Percentiles rank a stretch among this genome's conserved stretches.
Conservation (phyloP, 2,329 filamentous ascomycete species). For the Karstenula rhodostoma region DNA sequence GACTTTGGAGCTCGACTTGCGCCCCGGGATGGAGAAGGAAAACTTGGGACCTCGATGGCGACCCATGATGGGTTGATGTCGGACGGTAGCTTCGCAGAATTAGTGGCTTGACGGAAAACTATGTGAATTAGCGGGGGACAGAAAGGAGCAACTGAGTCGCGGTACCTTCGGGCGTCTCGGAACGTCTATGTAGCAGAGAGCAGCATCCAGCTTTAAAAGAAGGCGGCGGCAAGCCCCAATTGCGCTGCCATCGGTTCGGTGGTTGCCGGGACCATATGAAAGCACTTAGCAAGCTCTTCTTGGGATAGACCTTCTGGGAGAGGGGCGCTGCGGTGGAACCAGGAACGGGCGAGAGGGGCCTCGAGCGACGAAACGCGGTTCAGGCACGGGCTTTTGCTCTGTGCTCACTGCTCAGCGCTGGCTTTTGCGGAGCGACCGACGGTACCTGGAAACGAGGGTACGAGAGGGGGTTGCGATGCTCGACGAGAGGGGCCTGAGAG, state of each 20-base stretch:
- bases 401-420: conserved; percentile 6
- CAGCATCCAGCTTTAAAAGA: conserved; percentile 14
- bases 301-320: conserved; percentile 8
- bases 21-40: conserved; percentile 49
- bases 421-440: background rate
- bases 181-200: conserved; percentile 12
- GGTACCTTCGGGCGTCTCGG: conserved; percentile 21
- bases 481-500: background rate
- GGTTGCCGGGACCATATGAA: conserved; percentile 15
- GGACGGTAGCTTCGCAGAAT: conserved; percentile 18
- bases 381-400: conserved; percentile 14
- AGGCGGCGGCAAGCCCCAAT: conserved; percentile 13
- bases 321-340: conserved; percentile 31
- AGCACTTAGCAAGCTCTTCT: background rate
- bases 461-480: background rate
- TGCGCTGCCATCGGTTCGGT: conserved; percentile 14
- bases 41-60: conserved; percentile 42
- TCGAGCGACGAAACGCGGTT: conserved; percentile 13
- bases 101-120: conserved; percentile 36
- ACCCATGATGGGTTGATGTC: conserved; percentile 36
- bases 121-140: conserved; percentile 35
- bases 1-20: conserved; percentile 32
- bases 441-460: conserved; percentile 6
- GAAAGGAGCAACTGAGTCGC: conserved; percentile 35
- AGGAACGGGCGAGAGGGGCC: conserved; percentile 50